phyloP scores from a whole-genome alignment of 768 basidiomycete genomes.

The Pulveroboletus sp. region DNA sequence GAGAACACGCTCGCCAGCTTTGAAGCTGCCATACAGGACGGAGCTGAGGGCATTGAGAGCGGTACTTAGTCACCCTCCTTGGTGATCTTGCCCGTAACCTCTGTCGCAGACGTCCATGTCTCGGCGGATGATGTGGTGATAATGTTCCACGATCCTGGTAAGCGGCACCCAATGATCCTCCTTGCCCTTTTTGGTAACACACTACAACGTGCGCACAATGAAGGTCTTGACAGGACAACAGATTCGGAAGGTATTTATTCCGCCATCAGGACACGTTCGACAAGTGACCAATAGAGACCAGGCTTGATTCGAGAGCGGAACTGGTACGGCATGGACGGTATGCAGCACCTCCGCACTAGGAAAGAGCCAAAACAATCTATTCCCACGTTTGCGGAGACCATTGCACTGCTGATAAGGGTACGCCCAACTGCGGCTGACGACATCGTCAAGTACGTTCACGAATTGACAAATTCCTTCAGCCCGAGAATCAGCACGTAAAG shows the following conservation, averaged over 20 bases:
- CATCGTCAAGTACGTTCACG: slow-evolving; percentile 3
- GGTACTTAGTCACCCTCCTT: slow-evolving; percentile 58
- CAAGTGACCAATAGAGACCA: slow-evolving; percentile 28
- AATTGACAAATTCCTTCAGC: slow-evolving; percentile 34
- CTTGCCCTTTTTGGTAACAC: slow-evolving; percentile 20
- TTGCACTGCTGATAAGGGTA: slow-evolving; percentile 75
- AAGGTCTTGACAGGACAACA: slow-evolving; percentile 78
- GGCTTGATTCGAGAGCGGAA: slow-evolving; percentile 63
- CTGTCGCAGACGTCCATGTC: slow-evolving; percentile 86
- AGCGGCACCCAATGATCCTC: slow-evolving; percentile 21
- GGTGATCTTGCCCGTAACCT: slow-evolving; percentile 45
- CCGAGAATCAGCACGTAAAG: slow-evolving; percentile 69
- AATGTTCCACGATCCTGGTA: slow-evolving; percentile 95
- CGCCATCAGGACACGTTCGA: slow-evolving; percentile 23
- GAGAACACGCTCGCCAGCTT: slow-evolving; percentile 97
- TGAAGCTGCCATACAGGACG: slow-evolving; percentile 90
- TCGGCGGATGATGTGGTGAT: slow-evolving; percentile 82
- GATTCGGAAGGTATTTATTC: slow-evolving; percentile 52
- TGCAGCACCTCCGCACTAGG: slow-evolving; percentile 74
- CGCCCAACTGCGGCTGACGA: slow-evolving; percentile 19
- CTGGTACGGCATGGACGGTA: slow-evolving; percentile 68
- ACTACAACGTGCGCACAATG: slow-evolving; percentile 20
- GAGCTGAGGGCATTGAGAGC: slow-evolving; percentile 95
- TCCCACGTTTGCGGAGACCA: slow-evolving; percentile 83
- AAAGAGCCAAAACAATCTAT: slow-evolving; percentile 82